These are phyloP conservation scores for Cercospora brassicicola DNA, from an alignment of 2,329 filamentous ascomycete species.

Conservation along the genomic window DNA sequence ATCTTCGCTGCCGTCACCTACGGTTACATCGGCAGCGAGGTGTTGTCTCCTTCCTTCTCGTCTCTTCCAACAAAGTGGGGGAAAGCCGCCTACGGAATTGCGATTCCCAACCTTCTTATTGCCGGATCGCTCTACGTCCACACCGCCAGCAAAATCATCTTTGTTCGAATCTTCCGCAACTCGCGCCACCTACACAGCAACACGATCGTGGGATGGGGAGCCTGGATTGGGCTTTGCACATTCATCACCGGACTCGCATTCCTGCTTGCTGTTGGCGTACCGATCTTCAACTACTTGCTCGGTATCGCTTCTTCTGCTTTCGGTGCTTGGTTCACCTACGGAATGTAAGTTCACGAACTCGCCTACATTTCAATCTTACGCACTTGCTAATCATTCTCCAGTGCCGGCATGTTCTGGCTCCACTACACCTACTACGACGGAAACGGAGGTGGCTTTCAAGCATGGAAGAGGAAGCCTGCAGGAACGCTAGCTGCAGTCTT, in stretches of 20 bases:
- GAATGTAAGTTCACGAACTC: slow-evolving; percentile 27
- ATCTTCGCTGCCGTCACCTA: slow-evolving; percentile 55
- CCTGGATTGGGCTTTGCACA: slow-evolving; percentile 51
- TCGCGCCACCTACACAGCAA: slow-evolving; percentile 52
- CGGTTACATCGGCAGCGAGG: slow-evolving; percentile 50
- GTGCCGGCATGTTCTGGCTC: slow-evolving; percentile 52
- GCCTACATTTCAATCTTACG: no score
- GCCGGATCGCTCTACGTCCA: slow-evolving; percentile 54
- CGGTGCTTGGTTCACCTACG: slow-evolving; percentile 57
- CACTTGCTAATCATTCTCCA: background rate
- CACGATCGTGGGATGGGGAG: slow-evolving; percentile 49
- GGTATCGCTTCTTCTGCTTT: slow-evolving; percentile 54
- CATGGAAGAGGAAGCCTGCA: slow-evolving; percentile 7
- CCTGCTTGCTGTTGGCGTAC: slow-evolving; percentile 50
- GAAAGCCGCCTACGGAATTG: slow-evolving; percentile 54
- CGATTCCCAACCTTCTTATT: slow-evolving; percentile 53
- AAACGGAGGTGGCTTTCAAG: slow-evolving; percentile 34
- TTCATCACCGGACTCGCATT: slow-evolving; percentile 49
- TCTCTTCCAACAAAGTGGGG: slow-evolving; percentile 49
- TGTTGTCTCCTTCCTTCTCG: slow-evolving; percentile 51
- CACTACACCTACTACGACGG: slow-evolving; percentile 48
- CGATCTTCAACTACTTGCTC: slow-evolving; percentile 56
- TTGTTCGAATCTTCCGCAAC: slow-evolving; percentile 52
- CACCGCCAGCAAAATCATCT: slow-evolving; percentile 54
- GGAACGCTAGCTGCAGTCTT: slow-evolving; percentile 36